Conservation (phyloP, 228 moss, liverwort and hornwort species). For the Sphagnum fallax region DNA sequence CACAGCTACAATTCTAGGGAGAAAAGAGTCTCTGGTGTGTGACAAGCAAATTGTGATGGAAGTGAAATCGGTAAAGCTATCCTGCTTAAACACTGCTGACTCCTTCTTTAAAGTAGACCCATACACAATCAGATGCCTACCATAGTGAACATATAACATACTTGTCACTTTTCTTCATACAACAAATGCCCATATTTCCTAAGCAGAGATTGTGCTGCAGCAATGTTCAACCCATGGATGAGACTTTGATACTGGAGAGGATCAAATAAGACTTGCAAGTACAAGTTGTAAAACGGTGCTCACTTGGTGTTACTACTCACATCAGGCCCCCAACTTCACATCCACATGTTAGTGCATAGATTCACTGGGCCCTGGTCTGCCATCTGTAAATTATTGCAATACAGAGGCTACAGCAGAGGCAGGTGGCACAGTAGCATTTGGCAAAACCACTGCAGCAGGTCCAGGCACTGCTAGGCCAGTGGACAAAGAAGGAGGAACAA, state of each 20-base stretch:
- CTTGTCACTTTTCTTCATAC: not conserved
- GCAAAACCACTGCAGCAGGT: slow-evolving; percentile 34
- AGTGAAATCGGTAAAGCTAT: too few species aligned
- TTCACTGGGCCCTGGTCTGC: slow-evolving; percentile 38
- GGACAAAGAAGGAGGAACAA: not conserved
- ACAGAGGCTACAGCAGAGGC: not conserved
- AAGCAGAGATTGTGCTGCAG: slow-evolving; percentile 6
- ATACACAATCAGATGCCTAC: too few species aligned
- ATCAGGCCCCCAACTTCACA: slow-evolving; percentile 7
- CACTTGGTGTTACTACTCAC: not conserved
- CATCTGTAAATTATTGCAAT: not conserved
- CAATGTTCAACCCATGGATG: slow-evolving; percentile 5
- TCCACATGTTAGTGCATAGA: slow-evolving; percentile 21
- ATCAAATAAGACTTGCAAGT: slow-evolving; percentile 8
- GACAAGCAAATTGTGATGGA: too few species aligned
- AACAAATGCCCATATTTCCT: slow-evolving; percentile 1
- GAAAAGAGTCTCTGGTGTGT: too few species aligned
- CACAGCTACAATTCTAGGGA: too few species aligned
- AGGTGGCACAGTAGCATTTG: slow-evolving; percentile 20
- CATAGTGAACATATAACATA: too few species aligned
- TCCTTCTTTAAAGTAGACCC: too few species aligned
- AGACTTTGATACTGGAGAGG: not conserved
- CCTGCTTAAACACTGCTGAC: too few species aligned
- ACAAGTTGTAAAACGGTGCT: slow-evolving; percentile 7
- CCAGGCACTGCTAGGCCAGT: slow-evolving; percentile 10